These are phyloP conservation scores for Ottelia alismoides DNA, from an alignment of 106 monocot genomes.

Conservation along the genomic window DNA sequence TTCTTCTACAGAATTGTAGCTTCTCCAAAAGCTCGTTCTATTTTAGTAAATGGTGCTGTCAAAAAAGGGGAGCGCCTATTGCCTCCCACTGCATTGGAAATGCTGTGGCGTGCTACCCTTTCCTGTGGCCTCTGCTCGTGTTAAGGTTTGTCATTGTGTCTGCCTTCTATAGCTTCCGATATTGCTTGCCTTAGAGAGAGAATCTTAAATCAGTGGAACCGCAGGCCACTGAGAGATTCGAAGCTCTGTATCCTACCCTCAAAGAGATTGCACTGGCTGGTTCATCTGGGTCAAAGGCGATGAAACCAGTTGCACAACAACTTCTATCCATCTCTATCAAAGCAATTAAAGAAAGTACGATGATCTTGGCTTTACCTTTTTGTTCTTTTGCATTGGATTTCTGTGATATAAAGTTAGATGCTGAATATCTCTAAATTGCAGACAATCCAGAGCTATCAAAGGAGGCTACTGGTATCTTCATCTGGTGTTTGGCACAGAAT, in stretches of 20 bases:
- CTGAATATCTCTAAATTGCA: conserved; percentile 10
- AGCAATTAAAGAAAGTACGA: conserved; percentile 76
- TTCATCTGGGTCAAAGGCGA: conserved; percentile 66
- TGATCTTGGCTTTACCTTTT: neutral
- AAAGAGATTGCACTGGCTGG: conserved; percentile 85
- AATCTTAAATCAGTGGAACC: neutral
- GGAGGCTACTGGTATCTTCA: conserved; percentile 71
- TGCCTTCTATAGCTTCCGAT: neutral
- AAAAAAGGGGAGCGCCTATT: conserved; percentile 90
- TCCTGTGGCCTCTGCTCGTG: conserved; percentile 45
- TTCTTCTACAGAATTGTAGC: conserved; percentile 43
- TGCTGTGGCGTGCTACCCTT: conserved; percentile 69
- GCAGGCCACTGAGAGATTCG: conserved; percentile 95
- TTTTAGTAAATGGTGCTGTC: conserved; percentile 79
- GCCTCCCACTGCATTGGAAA: conserved; percentile 70
- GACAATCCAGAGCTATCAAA: conserved; percentile 47
- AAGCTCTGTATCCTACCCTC: conserved; percentile 74
- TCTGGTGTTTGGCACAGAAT: conserved; percentile 96
- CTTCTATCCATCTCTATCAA: conserved; percentile 42
- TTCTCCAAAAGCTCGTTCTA: conserved; percentile 55
- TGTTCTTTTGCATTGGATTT: neutral
- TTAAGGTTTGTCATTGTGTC: conserved; percentile 39
- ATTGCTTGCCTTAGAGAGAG: neutral
- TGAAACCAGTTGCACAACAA: conserved; percentile 83
- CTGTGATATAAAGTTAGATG: neutral